phyloP scores from a whole-genome alignment of 2,329 filamentous ascomycete genomes.

The Colletotrichum sublineola region DNA sequence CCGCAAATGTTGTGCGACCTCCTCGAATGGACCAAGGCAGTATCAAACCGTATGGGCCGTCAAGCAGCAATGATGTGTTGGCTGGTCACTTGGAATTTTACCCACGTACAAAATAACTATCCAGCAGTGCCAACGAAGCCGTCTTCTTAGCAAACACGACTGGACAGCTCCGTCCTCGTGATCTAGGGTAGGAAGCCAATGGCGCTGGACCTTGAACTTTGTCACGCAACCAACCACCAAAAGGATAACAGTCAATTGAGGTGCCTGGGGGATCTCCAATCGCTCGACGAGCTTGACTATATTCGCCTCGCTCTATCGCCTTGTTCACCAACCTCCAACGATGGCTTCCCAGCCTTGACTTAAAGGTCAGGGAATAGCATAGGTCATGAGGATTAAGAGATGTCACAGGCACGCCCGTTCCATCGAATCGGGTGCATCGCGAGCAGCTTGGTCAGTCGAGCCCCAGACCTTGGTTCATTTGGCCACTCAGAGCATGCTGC shows the following conservation, averaged over 20 bases:
- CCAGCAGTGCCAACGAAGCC: neutral
- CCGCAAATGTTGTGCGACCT: conserved; percentile 2
- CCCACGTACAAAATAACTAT: neutral
- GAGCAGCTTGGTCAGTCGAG: neutral
- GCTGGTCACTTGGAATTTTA: neutral
- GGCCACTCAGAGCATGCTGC: neutral
- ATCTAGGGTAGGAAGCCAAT: neutral
- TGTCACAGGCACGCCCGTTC: conserved; percentile 5
- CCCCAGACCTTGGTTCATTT: neutral
- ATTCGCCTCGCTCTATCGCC: conserved; percentile 7
- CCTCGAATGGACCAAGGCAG: neutral
- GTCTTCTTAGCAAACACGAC: neutral
- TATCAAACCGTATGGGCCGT: neutral
- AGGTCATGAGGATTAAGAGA: neutral
- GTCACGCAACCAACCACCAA: no score
- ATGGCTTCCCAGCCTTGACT: neutral
- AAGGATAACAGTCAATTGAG: neutral
- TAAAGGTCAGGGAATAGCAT: conserved; percentile 1
- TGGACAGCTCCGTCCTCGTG: neutral
- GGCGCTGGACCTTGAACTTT: neutral
- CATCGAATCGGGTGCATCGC: conserved; percentile 27
- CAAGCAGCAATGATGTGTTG: neutral
- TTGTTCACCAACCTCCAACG: neutral
- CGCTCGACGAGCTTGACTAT: neutral
- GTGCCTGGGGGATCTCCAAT: conserved; percentile 10